Percentiles rank a stretch among this genome's conserved stretches.
These are phyloP conservation scores for Sambucus nigra DNA, from an alignment of 129 eudicot genomes.

Conservation along the genomic window DNA sequence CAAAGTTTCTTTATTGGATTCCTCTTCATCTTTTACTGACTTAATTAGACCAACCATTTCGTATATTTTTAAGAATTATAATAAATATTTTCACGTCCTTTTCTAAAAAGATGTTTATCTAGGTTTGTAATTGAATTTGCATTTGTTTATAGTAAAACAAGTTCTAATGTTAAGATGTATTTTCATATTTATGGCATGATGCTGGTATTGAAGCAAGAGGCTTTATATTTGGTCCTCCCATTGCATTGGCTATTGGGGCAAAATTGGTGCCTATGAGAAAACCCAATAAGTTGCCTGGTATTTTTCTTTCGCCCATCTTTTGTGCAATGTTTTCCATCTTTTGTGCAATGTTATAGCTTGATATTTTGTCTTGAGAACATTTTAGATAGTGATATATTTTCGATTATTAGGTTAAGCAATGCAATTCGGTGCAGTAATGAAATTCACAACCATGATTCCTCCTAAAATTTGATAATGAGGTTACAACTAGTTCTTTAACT, in stretches of 20 bases:
- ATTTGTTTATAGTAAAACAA: background rate
- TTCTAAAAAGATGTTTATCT: background rate
- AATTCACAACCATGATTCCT: no score
- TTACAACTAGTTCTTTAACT: background rate
- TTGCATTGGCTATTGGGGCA: conserved; percentile 94
- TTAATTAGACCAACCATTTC: background rate
- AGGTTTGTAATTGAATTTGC: background rate
- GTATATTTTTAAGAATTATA: no score
- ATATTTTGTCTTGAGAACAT: background rate
- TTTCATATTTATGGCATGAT: conserved; percentile 6
- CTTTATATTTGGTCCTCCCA: conserved; percentile 94
- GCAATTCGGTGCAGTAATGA: no score
- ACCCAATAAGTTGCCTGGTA: conserved; percentile 84
- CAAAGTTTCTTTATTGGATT: no score
- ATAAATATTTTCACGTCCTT: background rate
- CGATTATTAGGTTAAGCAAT: no score
- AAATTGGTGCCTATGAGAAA: conserved; percentile 88
- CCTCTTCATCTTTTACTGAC: background rate
- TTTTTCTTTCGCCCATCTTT: background rate
- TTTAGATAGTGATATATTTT: background rate
- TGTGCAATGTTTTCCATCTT: no score
- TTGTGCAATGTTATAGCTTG: no score
- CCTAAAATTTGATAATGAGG: no score
- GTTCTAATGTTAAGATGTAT: background rate
- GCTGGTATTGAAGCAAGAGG: conserved; percentile 95